Percentiles rank a stretch among this genome's conserved stretches.
Conservation (phyloP, 2,329 filamentous ascomycete genomes). For the Dactylellina drechsleri region DNA sequence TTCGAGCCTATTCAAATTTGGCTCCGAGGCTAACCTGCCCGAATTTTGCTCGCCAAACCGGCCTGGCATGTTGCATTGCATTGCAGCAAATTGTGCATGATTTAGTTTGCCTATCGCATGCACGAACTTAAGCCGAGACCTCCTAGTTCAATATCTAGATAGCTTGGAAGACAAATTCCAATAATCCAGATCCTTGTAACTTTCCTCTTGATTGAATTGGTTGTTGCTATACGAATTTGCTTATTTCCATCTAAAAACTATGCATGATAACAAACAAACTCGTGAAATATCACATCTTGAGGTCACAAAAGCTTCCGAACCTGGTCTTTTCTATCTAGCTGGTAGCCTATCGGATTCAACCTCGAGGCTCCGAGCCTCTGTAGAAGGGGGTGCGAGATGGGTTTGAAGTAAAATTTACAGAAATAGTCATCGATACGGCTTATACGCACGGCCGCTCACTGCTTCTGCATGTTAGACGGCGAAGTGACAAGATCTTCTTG, state of each 20-base stretch:
- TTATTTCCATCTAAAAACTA: neutral
- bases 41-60: too few relatives aligned
- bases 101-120: neutral
- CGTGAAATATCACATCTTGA: neutral
- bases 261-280: slow-evolving; percentile 5
- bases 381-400: neutral
- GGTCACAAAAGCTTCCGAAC: neutral
- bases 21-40: too few relatives aligned
- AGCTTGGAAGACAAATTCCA: too few relatives aligned
- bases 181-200: too few relatives aligned
- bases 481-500: too few relatives aligned
- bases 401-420: too few relatives aligned
- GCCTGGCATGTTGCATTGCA: slow-evolving; percentile 33
- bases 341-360: slow-evolving; percentile 30
- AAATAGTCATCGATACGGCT: too few relatives aligned
- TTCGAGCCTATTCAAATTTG: neutral
- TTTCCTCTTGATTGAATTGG: neutral
- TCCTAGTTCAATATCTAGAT: too few relatives aligned
- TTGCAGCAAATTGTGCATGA: slow-evolving; percentile 6
- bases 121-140: neutral
- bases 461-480: too few relatives aligned
- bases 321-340: neutral
- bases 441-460: too few relatives aligned
- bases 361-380: neutral
- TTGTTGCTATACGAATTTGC: slow-evolving; percentile 19